Base-by-base conservation (phyloP, 108 stramenopile genomes). In the Nitzschia inconspicua region DNA sequence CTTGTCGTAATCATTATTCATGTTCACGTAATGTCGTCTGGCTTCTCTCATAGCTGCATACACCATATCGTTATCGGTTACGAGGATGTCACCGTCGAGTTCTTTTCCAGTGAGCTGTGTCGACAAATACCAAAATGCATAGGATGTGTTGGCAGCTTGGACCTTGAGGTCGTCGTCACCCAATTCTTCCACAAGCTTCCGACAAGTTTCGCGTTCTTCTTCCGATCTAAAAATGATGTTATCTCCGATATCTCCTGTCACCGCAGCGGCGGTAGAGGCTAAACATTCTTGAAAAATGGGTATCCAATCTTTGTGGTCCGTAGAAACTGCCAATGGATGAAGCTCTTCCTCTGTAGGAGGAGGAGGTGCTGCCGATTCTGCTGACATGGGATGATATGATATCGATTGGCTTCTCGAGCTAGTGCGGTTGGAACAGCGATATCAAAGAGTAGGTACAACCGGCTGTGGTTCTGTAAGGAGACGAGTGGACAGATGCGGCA, bases 121-220 rank as follows among this genome's bases (percentile, higher is more conserved):
- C n/a, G 52, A 54, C 9, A 49, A 20, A 19, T 64, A 64, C 63
- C 63, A 64, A 53, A 41, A 64, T 3, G 63, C 63, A 37, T 64
- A 64, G 14, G 63, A 64, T 16, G 63, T 64, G 39, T 42, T 31
- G 18, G 63, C 63, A 43, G 63, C 63, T 29, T 27, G n/a, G 19
- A 11, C 43, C 22, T 32, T 34, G 3, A 59, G 24, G 8, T 59
- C 57, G 6, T 59, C 43, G 5, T 40, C 42, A n/a, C n/a, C n/a
- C 3, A 59, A 42, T 6, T 27, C 43, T 7, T 59, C 57, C 19
- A 59, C 43, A 40, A 59, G 42, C 34, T 35, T 39, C 20, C 43
- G 57, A 27, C 57, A 59, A 3, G 43, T 28, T 22, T 42, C 57
- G 22, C 44, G 42, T 25, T 59, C 25, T 29, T 43, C 20, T 18